Evolutionary conservation across 192 early-diverging fungal species (phyloP).

Genomic region (Coemansia sp.): DNA sequence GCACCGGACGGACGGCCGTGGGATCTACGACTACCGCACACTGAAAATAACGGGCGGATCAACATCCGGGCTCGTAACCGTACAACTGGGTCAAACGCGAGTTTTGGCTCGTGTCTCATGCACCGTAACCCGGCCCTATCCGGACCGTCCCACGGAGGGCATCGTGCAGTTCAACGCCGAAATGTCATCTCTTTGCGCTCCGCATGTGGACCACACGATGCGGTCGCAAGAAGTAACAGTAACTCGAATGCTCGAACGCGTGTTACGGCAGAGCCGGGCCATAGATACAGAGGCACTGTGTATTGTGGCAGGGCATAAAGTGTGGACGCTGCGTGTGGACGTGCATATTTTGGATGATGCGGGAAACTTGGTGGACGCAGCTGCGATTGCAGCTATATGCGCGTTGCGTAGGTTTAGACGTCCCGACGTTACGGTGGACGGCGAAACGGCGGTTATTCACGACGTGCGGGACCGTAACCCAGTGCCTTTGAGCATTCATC

Average conservation of each 20-base stretch:
- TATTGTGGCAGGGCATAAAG: conserved; percentile 92
- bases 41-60: conserved; percentile 66
- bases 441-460: conserved; percentile 83
- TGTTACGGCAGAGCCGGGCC: conserved; percentile 76
- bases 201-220: conserved; percentile 59
- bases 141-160: conserved; percentile 85
- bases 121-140: conserved; percentile 64
- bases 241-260: conserved; percentile 83
- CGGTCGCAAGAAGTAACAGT: conserved; percentile 81
- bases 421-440: conserved; percentile 94
- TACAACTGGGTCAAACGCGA: conserved; percentile 80
- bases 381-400: conserved; percentile 84
- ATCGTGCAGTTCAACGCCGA: conserved; percentile 82
- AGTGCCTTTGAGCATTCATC: conserved; percentile 92
- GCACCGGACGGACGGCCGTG: conserved; percentile 75
- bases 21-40: conserved; percentile 69
- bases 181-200: conserved; percentile 81
- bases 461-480: conserved; percentile 81
- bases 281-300: conserved; percentile 97
- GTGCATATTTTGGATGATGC: conserved; percentile 90
- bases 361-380: conserved; percentile 92
- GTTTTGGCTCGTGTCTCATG: conserved; percentile 69
- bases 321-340: conserved; percentile 91
- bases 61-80: conserved; percentile 69
- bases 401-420: conserved; percentile 87